Base-by-base conservation (phyloP, 306 rosid species). In the Dalbergia cultrata region DNA sequence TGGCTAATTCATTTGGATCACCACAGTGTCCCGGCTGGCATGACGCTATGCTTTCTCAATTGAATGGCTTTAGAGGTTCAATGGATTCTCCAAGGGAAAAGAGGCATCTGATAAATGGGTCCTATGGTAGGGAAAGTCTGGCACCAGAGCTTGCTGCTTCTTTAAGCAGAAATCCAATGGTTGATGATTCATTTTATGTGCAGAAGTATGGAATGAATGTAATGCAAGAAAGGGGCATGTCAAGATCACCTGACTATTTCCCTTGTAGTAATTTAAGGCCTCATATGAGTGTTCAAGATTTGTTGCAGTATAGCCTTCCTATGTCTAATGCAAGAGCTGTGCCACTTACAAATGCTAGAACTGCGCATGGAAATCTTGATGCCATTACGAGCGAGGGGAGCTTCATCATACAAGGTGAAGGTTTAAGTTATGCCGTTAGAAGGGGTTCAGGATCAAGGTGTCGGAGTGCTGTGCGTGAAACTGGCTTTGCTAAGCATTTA, bases 391-490 rank as follows among this genome's bases (percentile, higher is more conserved):
- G 85, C 31, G 91, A 86, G 85, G 91, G 84, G 62, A 88, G 91
- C 83, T 82, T 84, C 72, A 88, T 88, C 58, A 70, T 88, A 61
- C 89, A 86, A 64, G 91, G 91, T 35, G 91, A 88, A 70, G 83
- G 82, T 67, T 75, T 88, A 57, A 90, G 59, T 81, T 85, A 81
- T 82, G 80, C 69, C 18, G 76, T 4, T 35, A 76, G 53, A 41
- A 70, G 82, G 75, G 81, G 80, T 66, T 70, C 41, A 6, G 76
- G n/a, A 37, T 54, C 86, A 17, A 67, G 69, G 83, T 75, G 70
- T 82, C 85, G 33, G 62, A 79, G 18, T 70, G 54, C 78, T 3
- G 63, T 14, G n/a, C 52, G 9, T n/a, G 86, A 74, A 33, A 80
- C 41, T 77, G 72, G 80, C 34, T 50, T 60, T 33, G 63, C 74